phyloP scores from a whole-genome alignment of 257 asterid genomes.

The Thymus quinquecostatus region DNA sequence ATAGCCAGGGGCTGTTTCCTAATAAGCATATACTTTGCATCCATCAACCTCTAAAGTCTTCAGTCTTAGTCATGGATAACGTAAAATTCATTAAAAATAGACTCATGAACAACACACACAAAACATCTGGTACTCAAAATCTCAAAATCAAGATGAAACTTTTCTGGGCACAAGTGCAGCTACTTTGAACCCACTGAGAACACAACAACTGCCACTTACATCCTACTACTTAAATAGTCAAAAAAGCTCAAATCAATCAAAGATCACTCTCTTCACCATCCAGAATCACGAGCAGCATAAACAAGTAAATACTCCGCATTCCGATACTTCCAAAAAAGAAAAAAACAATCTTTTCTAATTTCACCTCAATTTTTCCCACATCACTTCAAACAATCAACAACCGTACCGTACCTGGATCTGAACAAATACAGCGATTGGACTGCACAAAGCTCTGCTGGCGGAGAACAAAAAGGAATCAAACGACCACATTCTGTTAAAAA shows the following conservation, averaged over 20 bases:
- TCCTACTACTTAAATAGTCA: background rate
- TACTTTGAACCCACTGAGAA: slow-evolving; percentile 24
- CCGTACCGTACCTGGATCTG: slow-evolving; percentile 82
- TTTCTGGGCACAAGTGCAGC: background rate
- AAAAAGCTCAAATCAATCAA: slow-evolving; percentile 25
- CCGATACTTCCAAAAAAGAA: slow-evolving; percentile 8
- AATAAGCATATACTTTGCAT: slow-evolving; percentile 26
- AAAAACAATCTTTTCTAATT: background rate
- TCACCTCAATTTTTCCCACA: slow-evolving; percentile 3
- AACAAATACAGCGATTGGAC: slow-evolving; percentile 67
- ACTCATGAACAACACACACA: slow-evolving; percentile 17
- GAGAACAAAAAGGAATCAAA: slow-evolving; percentile 64
- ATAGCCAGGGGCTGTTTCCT: background rate
- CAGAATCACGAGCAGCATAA: slow-evolving; percentile 19
- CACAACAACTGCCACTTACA: slow-evolving; percentile 3
- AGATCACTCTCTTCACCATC: slow-evolving; percentile 3
- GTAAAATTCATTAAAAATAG: background rate
- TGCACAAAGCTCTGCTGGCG: slow-evolving; percentile 75
- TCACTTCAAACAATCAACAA: background rate
- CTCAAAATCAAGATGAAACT: background rate
- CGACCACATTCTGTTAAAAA: slow-evolving; percentile 47
- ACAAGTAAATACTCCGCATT: slow-evolving; percentile 24
- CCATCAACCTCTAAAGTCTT: background rate
- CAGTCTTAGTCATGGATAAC: background rate
- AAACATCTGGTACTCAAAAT: background rate